Evolutionary conservation across 768 basidiomycete species (phyloP).

Genomic region (Leucocoprinus sp.): DNA sequence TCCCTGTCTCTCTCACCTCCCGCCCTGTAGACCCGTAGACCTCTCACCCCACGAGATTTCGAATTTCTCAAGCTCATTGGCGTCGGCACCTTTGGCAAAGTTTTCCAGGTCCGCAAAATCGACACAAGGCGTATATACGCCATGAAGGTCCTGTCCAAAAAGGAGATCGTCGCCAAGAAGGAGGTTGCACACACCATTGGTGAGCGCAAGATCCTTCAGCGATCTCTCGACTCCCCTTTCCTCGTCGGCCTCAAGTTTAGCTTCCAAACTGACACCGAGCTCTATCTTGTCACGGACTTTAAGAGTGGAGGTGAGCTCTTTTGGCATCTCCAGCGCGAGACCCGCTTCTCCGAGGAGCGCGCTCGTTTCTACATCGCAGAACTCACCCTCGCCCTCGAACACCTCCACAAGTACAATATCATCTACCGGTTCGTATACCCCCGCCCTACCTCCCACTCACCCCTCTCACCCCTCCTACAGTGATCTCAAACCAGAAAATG

Average conservation of each 20-base stretch:
- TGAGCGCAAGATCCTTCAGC: conserved; percentile 96
- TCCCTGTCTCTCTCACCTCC: conserved; percentile 2
- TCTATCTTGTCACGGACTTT: conserved; percentile 97
- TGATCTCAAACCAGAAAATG: conserved; percentile 98
- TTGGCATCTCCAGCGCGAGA: conserved; percentile 97
- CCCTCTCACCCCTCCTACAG: conserved; percentile 28
- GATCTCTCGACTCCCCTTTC: conserved; percentile 90
- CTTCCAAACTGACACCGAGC: conserved; percentile 92
- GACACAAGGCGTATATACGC: conserved; percentile 99
- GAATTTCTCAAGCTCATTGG: conserved; percentile 99
- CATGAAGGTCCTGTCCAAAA: conserved; percentile 98
- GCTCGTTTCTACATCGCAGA: conserved; percentile 97
- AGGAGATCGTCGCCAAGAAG: conserved; percentile 98
- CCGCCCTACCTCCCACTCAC: neutral
- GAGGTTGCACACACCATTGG: conserved; percentile 99
- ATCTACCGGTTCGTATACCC: conserved; percentile 68
- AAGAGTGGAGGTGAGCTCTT: conserved; percentile 98
- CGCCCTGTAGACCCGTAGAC: conserved; percentile 59
- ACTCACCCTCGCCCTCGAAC: conserved; percentile 89
- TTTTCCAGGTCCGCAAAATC: conserved; percentile 97
- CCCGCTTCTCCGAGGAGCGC: conserved; percentile 85
- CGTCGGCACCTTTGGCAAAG: conserved; percentile 94
- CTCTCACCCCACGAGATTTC: conserved; percentile 91
- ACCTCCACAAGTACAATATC: conserved; percentile 96
- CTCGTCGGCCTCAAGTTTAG: conserved; percentile 97